phyloP scores from a whole-genome alignment of 257 asterid genomes.

The Fraxinus quadrangulata region DNA sequence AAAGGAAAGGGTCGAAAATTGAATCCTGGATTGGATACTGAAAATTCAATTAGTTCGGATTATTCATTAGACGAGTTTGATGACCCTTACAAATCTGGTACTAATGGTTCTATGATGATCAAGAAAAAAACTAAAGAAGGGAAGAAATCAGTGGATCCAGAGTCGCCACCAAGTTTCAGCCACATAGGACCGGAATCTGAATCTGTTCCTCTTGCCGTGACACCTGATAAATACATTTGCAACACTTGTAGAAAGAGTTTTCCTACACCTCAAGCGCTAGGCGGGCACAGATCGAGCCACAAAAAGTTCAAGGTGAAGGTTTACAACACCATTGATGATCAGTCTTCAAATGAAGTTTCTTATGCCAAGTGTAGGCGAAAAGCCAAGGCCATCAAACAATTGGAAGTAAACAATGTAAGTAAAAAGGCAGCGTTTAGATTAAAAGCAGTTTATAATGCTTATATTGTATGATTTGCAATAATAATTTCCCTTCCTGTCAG shows the following conservation, averaged over 20 bases:
- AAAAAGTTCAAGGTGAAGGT: conserved; percentile 34
- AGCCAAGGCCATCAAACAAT: background rate
- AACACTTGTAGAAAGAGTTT: conserved; percentile 35
- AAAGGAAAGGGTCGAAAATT: background rate
- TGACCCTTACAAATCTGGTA: background rate
- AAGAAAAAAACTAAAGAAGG: background rate
- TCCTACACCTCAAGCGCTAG: conserved; percentile 46
- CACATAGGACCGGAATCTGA: background rate
- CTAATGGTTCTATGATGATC: background rate
- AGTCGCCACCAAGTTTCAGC: background rate
- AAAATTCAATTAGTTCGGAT: too few species aligned
- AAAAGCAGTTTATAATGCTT: background rate
- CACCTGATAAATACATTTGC: conserved; percentile 30
- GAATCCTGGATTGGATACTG: background rate
- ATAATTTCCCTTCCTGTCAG: conserved; percentile 14
- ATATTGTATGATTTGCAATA: conserved; percentile 22
- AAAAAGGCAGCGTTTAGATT: background rate
- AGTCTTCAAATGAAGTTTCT: background rate
- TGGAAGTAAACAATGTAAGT: background rate
- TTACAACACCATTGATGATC: conserved; percentile 24
- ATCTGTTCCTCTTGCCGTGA: background rate
- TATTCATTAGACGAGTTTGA: too few species aligned
- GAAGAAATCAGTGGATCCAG: background rate
- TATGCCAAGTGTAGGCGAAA: background rate
- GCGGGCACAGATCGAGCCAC: conserved; percentile 50